Percentiles rank a stretch among this genome's conserved stretches.
Conservation (phyloP, 2,329 filamentous ascomycete species). For the Cordyceps pruinosa region DNA sequence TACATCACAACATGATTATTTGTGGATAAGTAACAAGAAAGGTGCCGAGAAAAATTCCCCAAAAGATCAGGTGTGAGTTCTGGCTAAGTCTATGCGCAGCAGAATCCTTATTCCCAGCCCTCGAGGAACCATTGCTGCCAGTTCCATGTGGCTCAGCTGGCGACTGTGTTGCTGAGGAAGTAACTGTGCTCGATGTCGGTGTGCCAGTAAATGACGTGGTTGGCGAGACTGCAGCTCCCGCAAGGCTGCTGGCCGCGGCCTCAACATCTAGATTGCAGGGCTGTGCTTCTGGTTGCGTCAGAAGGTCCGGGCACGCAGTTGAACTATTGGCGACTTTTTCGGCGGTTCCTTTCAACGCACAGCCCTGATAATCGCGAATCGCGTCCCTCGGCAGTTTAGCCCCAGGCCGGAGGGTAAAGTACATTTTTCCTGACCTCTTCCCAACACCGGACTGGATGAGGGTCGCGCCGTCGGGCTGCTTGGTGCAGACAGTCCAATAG, state of each 20-base stretch:
- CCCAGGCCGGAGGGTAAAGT: not conserved
- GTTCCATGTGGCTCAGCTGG: not conserved
- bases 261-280: constrained; percentile 10
- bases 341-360: not conserved
- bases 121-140: not conserved
- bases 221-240: not conserved
- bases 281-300: constrained; percentile 3
- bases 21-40: not conserved
- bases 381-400: constrained; percentile 9
- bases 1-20: not conserved
- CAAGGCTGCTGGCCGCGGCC: constrained; percentile 7
- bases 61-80: not conserved
- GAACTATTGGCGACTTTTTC: not conserved
- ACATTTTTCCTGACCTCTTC: constrained; percentile 3
- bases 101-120: not conserved
- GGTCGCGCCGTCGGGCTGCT: not conserved
- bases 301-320: constrained; percentile 3
- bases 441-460: constrained; percentile 6
- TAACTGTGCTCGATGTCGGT: not conserved
- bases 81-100: not conserved
- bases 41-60: not conserved
- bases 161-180: not conserved
- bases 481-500: constrained; percentile 2
- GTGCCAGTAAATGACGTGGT: not conserved
- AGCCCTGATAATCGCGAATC: constrained; percentile 7